A percentile compares a stretch with the other conserved stretches of the same genome.
These are phyloP conservation scores for Eucalyptus shirleyi DNA, from an alignment of 345 rosid genomes.

Conservation along the genomic window DNA sequence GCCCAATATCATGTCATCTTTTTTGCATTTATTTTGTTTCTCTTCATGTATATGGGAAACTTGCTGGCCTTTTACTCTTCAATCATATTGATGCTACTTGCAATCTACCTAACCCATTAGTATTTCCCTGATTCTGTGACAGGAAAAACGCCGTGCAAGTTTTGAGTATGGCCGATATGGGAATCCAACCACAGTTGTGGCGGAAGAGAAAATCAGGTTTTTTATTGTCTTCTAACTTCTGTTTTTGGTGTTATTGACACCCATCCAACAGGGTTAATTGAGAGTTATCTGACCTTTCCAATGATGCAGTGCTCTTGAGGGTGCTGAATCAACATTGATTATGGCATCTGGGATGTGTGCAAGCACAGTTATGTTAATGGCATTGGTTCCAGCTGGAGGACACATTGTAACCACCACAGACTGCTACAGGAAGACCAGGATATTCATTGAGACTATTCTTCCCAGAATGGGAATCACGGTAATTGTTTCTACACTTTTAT, in stretches of 20 bases:
- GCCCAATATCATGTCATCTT: neutral
- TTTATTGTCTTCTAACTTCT: neutral
- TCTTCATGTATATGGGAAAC: neutral
- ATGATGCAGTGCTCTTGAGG: slow-evolving; percentile 74
- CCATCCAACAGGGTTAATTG: neutral
- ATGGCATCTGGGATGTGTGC: slow-evolving; percentile 99
- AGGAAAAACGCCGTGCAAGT: slow-evolving; percentile 83
- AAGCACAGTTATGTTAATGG: slow-evolving; percentile 78
- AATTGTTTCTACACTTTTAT: neutral
- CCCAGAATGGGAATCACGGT: slow-evolving; percentile 95
- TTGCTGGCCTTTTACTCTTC: neutral
- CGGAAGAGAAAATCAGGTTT: slow-evolving; percentile 87
- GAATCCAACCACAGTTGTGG: slow-evolving; percentile 82
- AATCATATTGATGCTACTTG: neutral
- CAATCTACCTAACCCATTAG: neutral
- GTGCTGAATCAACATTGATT: slow-evolving; percentile 89
- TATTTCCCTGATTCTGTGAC: neutral
- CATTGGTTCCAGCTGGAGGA: slow-evolving; percentile 97
- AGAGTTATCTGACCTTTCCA: neutral
- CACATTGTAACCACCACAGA: slow-evolving; percentile 92
- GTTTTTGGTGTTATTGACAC: neutral
- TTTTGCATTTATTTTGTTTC: neutral
- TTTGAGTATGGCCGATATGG: slow-evolving; percentile 98
- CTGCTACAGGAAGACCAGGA: slow-evolving; percentile 92
- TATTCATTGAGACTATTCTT: slow-evolving; percentile 83